Base-by-base conservation (phyloP, 805 yeast species). In the Saturnispora diversa region DNA sequence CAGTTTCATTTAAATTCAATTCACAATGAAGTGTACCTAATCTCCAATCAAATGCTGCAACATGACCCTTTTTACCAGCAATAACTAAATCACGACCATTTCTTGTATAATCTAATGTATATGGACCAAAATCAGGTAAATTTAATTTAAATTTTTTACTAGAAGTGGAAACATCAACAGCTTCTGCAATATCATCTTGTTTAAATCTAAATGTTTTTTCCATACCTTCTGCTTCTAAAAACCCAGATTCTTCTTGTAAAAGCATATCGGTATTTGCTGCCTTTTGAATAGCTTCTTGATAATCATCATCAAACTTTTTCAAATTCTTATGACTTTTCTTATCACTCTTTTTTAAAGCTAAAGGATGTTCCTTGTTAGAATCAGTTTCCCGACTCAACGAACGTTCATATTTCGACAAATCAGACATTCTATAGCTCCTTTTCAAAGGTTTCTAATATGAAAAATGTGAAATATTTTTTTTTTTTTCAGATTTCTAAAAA, bases 31-130 rank as follows among this genome's bases (percentile, higher is more conserved):
- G 63, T 29, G 66, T 69, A 11, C 97, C 97, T 29, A 77, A 75
- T 56, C 94, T 76, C 97, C 98, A 92, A 64, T 92, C 96, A 69
- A 92, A 80, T 2, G 92, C 76, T 0, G 98, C 97, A 38, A 92
- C 77, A 66, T 92, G 98, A 3, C 99, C 99, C 58, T 85, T 86
- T 35, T 70, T 70, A 15, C 99, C 99, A 9, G 88, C 92, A 17
- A 92, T 65, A 26, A 92, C 68, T 36, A 92, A 59, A 47, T 80
- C 81, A 46, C 95, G 77, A 40, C 99, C 98, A 51, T 86, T 86
- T 59, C 90, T 70, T 2, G 92, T 74, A 58, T 81, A 92, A 58
- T 90, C 87, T 8, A 84, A 56, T 5, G 69, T 63, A 56, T 92
- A 92, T 1, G 98, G 97, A 0, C 97, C 97, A 56, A 78, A 82